Evolutionary conservation across 345 rosid species (phyloP), one percentile per base, ranked within the genome.

Genomic region (Pistacia atlantica): DNA sequence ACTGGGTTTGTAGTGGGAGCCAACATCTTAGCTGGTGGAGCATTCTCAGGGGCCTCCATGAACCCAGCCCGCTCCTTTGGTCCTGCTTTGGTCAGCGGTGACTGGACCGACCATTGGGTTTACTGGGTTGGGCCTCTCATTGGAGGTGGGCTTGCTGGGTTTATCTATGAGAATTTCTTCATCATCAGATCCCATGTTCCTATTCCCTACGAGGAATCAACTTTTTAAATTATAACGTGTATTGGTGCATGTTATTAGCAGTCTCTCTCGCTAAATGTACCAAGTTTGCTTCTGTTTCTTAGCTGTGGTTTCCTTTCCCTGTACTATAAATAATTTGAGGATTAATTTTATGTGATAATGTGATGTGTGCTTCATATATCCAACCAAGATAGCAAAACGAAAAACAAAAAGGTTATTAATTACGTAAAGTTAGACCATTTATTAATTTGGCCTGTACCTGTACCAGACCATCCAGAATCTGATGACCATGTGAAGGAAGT

Each of bases 11-110:
- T 93, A 0, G 95, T 93, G 4, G 98, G 98, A 38, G 93, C 98
- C 58, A 90, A 90, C 77, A 87, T 90, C 74, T 67, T 91, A 37
- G 97, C 93, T 0, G 97, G 94, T 4, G 98, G 97, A 1, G 72
- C 95, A 52, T 95, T 93, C 86, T 93, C 98, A 0, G 97, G 97
- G 1, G 97, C 94, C n/a, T 91, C 98, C 0, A 95, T 95, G 97
- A 95, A 95, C 89, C 98, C 98, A 0, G 97, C 97, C 2, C 74
- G 98, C 45, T 90, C 98, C 3, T 95, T 93, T 58, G 98, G 98
- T 25, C 98, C 98, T 0, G 93, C 97, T 35, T 79, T 95, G 80
- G 93, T 86, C 16, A 86, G 93, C 69, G 84, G 97, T 80, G 85
- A 86, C 76, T 95, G 98, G 98, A 93, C 95, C 14, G 90, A 93